Evolutionary conservation across 495 filamentous ascomycete species (phyloP), one percentile per base, ranked within the genome.

Genomic region (Penicillium crystallinum): DNA sequence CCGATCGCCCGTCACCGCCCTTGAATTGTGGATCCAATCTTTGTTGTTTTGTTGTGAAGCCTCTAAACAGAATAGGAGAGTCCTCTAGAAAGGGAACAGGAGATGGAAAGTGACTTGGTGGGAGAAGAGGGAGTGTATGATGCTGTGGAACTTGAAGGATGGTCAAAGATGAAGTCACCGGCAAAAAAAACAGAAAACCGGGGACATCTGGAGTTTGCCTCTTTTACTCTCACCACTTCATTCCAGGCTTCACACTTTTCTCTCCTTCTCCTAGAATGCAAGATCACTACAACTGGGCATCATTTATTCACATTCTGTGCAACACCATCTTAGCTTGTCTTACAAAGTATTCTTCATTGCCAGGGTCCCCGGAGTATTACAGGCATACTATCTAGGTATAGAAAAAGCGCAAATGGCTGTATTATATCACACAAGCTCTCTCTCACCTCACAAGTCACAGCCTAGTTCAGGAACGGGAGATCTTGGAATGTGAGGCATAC

Each of bases 1-100:
- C 29, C 10, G 46, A 46, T 50, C 61, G 61, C 61, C 57, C 57
- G 61, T 63, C 61, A 63, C 61, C 61, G 61, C 61, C 61, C 55
- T 60, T 27, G 23, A 27, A 27, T 27, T 34, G 19, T 33, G 52
- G 52, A 49, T 42, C 45, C 45, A 31, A 48, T 43, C 23, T 36
- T 39, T 36, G 35, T 55, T 25, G 35, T 55, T 25, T 45, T 43
- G 30, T n/a, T 3, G 12, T n/a, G 14, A n/a, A n/a, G 12, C 33
- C 33, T 35, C 10, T 15, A 35, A 15, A 35, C 2, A 35, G 1
- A 35, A n/a, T n/a, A n/a, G n/a, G 2, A n/a, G 14, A 35, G 33
- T n/a, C 10, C 21, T 18, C 14, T 19, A 23, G 38, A 40, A 25
- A 15, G 9, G 15, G 4, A 29, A 23, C 45, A 15, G 14, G 8